Conservation (phyloP, 306 rosid genomes). For the Cicer pinnatifidum region DNA sequence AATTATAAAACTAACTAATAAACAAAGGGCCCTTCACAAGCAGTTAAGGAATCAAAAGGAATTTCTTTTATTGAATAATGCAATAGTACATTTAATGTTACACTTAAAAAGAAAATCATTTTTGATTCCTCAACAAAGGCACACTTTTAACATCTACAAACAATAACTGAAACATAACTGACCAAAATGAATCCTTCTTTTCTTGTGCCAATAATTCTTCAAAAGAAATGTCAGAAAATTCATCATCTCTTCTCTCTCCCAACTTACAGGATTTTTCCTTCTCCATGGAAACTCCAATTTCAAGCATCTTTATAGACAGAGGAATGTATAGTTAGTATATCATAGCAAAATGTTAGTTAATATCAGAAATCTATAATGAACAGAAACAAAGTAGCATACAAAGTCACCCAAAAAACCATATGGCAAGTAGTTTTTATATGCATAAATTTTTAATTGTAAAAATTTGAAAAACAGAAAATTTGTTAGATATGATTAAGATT, state of each 20-base stretch:
- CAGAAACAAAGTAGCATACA: background rate
- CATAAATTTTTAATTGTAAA: background rate
- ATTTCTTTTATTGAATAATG: background rate
- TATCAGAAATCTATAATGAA: background rate
- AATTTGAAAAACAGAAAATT: background rate
- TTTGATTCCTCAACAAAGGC: background rate
- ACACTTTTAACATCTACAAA: background rate
- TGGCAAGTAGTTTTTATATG: slow-evolving; percentile 1
- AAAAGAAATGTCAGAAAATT: slow-evolving; percentile 9
- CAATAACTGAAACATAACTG: slow-evolving; percentile 41
- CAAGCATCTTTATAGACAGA: slow-evolving; percentile 62
- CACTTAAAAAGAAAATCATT: background rate
- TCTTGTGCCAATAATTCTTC: slow-evolving; percentile 48
- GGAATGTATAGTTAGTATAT: slow-evolving; percentile 41
- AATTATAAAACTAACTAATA: background rate
- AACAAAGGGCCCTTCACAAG: background rate
- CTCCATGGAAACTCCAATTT: slow-evolving; percentile 57
- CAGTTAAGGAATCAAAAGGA: background rate
- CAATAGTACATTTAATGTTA: background rate
- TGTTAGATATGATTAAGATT: background rate
- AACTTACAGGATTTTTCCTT: slow-evolving; percentile 6
- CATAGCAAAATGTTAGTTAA: background rate
- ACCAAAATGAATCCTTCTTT: slow-evolving; percentile 97
- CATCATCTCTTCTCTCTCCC: slow-evolving; percentile 6
- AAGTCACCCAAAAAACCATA: background rate